Percentiles rank a stretch among this genome's conserved stretches.
phyloP scores from a whole-genome alignment of 1,139 yeast genomes.

The Diutina sp. region DNA sequence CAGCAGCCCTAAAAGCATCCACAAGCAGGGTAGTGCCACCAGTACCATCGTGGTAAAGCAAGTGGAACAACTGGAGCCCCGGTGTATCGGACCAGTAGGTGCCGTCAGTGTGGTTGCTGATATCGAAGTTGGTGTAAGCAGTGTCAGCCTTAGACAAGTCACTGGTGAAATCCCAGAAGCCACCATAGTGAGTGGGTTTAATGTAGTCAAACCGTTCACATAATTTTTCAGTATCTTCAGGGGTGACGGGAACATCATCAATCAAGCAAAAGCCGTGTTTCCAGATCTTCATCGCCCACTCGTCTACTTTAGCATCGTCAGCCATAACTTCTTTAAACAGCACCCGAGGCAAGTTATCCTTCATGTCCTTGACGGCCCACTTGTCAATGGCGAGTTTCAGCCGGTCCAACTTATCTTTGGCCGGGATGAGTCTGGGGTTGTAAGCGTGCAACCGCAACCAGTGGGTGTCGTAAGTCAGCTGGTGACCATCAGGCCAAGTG shows the following conservation, averaged over 20 bases:
- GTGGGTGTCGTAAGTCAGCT: conserved; percentile 27
- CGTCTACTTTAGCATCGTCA: conserved; percentile 31
- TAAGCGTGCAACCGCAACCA: conserved; percentile 56
- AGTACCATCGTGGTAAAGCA: conserved; percentile 49
- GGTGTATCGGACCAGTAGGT: conserved; percentile 75
- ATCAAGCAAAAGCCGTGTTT: conserved; percentile 54
- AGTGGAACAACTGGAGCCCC: conserved; percentile 61
- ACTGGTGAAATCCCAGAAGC: conserved; percentile 73
- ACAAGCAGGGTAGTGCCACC: conserved; percentile 70
- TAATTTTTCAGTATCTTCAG: conserved; percentile 48
- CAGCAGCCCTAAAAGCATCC: conserved; percentile 58
- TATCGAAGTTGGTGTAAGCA: conserved; percentile 61
- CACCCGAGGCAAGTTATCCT: conserved; percentile 35
- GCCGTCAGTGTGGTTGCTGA: conserved; percentile 64
- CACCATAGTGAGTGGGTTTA: conserved; percentile 68
- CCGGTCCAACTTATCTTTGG: conserved; percentile 15
- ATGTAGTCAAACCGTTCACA: conserved; percentile 52
- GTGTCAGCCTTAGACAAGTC: conserved; percentile 63
- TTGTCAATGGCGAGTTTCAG: conserved; percentile 16
- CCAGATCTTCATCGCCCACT: conserved; percentile 50
- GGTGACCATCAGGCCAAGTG: conserved; percentile 18
- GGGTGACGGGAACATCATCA: conserved; percentile 48
- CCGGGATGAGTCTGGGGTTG: conserved; percentile 33
- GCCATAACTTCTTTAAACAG: conserved; percentile 35
- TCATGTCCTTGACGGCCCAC: conserved; percentile 41